phyloP scores from a whole-genome alignment of 345 rosid genomes.

The Moricandia arvensis region DNA sequence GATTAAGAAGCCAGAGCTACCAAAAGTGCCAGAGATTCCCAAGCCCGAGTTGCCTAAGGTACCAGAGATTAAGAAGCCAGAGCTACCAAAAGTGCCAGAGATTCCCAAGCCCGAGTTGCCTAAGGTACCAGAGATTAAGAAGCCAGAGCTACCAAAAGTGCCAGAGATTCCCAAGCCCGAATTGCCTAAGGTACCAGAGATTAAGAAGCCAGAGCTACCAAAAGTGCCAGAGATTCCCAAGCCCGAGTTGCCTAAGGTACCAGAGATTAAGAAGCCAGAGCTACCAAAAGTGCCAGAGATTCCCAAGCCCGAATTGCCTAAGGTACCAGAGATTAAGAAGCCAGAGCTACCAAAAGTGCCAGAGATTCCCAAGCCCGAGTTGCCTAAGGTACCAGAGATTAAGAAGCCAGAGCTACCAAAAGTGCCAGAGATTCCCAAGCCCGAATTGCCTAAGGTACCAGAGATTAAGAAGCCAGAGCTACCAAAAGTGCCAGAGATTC shows the following conservation, averaged over 20 bases:
- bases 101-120: background rate
- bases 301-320: background rate
- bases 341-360: constrained; percentile 13
- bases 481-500: no score
- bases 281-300: constrained; percentile 13
- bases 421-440: constrained; percentile 10
- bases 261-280: constrained; percentile 10
- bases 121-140: constrained; percentile 4
- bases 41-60: no score
- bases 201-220: constrained; percentile 1
- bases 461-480: no score
- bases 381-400: constrained; percentile 17
- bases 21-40: background rate
- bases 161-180: background rate
- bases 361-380: constrained; percentile 22
- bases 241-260: constrained; percentile 5
- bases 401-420: background rate
- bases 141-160: background rate
- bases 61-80: no score
- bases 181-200: constrained; percentile 1
- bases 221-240: constrained; percentile 16
- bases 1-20: background rate
- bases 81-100: constrained; percentile 14
- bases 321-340: background rate
- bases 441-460: constrained; percentile 10